These are phyloP conservation scores for Saccharomycodes ludwigii DNA, from an alignment of 805 yeast species.

Conservation along the genomic window DNA sequence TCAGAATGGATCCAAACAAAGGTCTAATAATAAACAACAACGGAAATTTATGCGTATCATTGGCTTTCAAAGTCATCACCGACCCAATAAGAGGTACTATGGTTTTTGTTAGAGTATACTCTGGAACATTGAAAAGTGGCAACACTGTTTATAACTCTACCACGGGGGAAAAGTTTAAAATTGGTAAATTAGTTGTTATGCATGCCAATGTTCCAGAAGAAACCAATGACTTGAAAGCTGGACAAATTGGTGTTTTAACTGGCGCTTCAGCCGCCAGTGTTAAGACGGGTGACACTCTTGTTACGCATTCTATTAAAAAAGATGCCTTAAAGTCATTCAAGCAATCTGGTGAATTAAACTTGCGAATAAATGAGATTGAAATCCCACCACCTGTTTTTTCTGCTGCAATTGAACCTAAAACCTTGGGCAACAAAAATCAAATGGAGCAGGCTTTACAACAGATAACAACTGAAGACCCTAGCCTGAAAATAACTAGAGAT, in stretches of 20 bases:
- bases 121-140: constrained; percentile 60
- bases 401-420: constrained; percentile 68
- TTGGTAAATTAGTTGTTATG: constrained; percentile 65
- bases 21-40: constrained; percentile 46
- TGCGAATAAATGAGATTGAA: constrained; percentile 58
- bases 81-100: constrained; percentile 75
- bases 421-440: constrained; percentile 67
- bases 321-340: constrained; percentile 35
- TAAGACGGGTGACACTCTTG: constrained; percentile 83
- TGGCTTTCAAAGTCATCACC: constrained; percentile 85
- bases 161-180: constrained; percentile 51
- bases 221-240: constrained; percentile 48
- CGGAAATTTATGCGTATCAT: constrained; percentile 54
- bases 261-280: constrained; percentile 40
- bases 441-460: constrained; percentile 58
- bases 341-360: constrained; percentile 24
- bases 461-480: constrained; percentile 82
- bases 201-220: constrained; percentile 81
- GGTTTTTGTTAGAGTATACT: constrained; percentile 80
- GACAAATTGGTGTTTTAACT: constrained; percentile 73
- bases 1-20: constrained; percentile 25
- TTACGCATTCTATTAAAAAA: constrained; percentile 44
- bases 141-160: constrained; percentile 55
- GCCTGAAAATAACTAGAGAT: constrained; percentile 56
- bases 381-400: constrained; percentile 92